phyloP scores from a whole-genome alignment of 441 rosid species.

The Iberis amara region DNA sequence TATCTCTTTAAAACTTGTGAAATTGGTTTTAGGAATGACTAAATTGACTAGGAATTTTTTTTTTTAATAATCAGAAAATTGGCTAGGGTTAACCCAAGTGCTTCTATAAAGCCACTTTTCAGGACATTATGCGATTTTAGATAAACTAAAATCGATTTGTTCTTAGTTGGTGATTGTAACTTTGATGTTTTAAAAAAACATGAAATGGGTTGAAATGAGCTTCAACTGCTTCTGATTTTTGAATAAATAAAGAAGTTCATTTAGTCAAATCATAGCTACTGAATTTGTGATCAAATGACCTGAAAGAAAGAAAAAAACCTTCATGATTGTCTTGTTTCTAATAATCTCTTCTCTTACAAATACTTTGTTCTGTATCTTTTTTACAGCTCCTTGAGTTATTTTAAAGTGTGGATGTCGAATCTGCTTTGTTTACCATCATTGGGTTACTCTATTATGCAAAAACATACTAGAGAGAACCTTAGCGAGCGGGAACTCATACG shows the following conservation, averaged over 20 bases:
- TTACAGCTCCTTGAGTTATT: neutral
- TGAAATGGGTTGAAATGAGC: neutral
- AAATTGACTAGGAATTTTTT: neutral
- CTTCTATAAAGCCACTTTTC: no score
- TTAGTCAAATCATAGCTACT: constrained; percentile 2
- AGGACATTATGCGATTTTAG: neutral
- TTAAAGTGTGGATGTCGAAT: neutral
- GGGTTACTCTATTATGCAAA: constrained; percentile 32
- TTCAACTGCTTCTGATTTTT: neutral
- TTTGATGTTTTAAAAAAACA: no score
- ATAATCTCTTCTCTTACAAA: neutral
- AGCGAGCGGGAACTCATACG: constrained; percentile 42
- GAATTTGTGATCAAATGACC: no score
- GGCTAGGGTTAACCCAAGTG: no score
- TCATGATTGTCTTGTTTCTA: constrained; percentile 3
- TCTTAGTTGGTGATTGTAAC: neutral
- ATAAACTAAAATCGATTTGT: neutral
- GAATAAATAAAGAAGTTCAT: neutral
- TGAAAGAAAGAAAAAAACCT: no score
- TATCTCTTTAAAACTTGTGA: neutral
- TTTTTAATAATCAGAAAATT: neutral
- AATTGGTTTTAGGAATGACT: constrained; percentile 6
- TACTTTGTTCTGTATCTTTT: neutral
- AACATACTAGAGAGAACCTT: constrained; percentile 49
- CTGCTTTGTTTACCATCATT: constrained; percentile 9